Evolutionary conservation across 352 stramenopile species (phyloP).

Genomic region (Globisporangium carolinianum): DNA sequence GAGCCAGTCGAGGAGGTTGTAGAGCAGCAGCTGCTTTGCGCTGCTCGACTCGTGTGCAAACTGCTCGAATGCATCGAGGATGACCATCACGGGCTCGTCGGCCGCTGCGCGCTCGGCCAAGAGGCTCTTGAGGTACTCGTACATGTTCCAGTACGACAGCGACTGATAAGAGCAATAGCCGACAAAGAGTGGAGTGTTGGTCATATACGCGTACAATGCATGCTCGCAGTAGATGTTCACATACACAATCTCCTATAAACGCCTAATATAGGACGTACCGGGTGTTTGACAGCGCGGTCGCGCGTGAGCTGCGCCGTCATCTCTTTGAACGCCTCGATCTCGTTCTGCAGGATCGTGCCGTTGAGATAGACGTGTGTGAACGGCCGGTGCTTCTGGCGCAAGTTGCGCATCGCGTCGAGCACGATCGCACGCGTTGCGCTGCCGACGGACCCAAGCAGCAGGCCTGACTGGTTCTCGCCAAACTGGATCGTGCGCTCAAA

Average conservation of each 20-base stretch:
- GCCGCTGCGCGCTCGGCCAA: conserved; percentile 41
- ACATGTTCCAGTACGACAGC: conserved; percentile 82
- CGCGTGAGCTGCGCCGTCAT: conserved; percentile 59
- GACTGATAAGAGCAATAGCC: conserved; percentile 14
- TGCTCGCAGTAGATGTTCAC: no score
- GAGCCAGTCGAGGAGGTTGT: conserved; percentile 83
- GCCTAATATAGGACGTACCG: conserved; percentile 15
- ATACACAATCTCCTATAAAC: not conserved
- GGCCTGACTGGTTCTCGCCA: conserved; percentile 73
- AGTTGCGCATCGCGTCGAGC: conserved; percentile 34
- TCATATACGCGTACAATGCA: no score
- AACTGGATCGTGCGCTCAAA: conserved; percentile 62
- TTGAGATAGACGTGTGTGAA: conserved; percentile 76
- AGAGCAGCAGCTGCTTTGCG: conserved; percentile 75
- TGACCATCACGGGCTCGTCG: conserved; percentile 54
- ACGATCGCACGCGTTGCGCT: conserved; percentile 47
- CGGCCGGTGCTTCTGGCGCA: conserved; percentile 24
- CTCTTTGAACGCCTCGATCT: conserved; percentile 84
- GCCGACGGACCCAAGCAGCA: conserved; percentile 59
- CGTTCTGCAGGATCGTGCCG: conserved; percentile 69
- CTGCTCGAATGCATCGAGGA: conserved; percentile 71
- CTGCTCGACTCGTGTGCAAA: conserved; percentile 58
- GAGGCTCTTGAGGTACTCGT: conserved; percentile 68
- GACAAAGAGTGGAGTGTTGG: not conserved
- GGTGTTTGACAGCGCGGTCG: conserved; percentile 51